Conservation (phyloP, 2,329 filamentous ascomycete species). For the Arachnomyces sp. region DNA sequence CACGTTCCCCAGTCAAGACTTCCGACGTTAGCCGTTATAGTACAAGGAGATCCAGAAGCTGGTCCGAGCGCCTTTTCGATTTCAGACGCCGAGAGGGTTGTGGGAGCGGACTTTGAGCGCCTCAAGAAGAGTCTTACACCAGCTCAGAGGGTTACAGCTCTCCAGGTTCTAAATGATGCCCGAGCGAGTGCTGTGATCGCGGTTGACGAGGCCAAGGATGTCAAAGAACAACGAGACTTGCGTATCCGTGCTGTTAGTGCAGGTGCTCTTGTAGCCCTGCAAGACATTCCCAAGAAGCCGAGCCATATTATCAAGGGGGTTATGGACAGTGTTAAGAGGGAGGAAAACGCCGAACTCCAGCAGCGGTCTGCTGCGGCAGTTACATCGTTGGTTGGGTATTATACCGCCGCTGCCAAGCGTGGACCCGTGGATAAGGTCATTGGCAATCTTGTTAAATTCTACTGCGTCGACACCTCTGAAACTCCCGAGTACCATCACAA, state of each 20-base stretch:
- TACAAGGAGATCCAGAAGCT: slow-evolving; percentile 86
- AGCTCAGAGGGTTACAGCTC: slow-evolving; percentile 76
- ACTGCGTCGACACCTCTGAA: slow-evolving; percentile 93
- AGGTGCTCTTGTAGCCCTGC: slow-evolving; percentile 80
- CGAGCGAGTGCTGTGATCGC: slow-evolving; percentile 61
- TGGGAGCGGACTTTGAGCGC: slow-evolving; percentile 76
- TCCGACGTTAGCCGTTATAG: slow-evolving; percentile 77
- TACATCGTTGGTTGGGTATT: slow-evolving; percentile 74
- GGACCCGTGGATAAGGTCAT: slow-evolving; percentile 94
- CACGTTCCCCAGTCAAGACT: slow-evolving; percentile 69
- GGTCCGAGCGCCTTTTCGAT: slow-evolving; percentile 90
- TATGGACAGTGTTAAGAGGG: slow-evolving; percentile 96
- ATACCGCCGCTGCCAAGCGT: slow-evolving; percentile 69
- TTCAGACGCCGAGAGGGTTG: slow-evolving; percentile 76
- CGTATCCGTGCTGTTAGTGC: slow-evolving; percentile 81
- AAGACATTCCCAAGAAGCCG: slow-evolving; percentile 83
- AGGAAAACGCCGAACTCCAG: slow-evolving; percentile 86
- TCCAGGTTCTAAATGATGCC: slow-evolving; percentile 70
- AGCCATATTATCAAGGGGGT: slow-evolving; percentile 88
- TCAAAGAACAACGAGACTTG: slow-evolving; percentile 76
- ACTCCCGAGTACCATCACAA: slow-evolving; percentile 92
- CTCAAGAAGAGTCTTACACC: slow-evolving; percentile 84
- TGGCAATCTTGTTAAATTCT: slow-evolving; percentile 92
- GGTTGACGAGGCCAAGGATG: slow-evolving; percentile 68
- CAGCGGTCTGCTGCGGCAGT: slow-evolving; percentile 78